A percentile compares a stretch with the other conserved stretches of the same genome.
These are phyloP conservation scores for Abrus pulchellus DNA, from an alignment of 306 rosid genomes.

Conservation along the genomic window DNA sequence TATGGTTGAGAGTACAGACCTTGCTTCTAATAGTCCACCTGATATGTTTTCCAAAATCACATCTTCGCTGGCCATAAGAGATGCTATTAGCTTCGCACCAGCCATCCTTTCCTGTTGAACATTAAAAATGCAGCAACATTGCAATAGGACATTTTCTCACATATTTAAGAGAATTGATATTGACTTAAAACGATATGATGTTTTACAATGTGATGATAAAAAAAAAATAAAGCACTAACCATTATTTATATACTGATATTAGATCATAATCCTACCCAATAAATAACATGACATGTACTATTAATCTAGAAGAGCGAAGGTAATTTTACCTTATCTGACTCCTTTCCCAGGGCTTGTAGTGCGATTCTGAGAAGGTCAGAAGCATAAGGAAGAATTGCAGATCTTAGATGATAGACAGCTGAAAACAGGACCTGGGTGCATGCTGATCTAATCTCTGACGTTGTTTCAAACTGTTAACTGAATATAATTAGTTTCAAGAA, in stretches of 20 bases:
- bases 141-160: neutral
- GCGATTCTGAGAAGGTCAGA: conserved; percentile 72
- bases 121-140: conserved; percentile 34
- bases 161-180: conserved; percentile 14
- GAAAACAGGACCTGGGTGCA: conserved; percentile 88
- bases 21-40: conserved; percentile 72
- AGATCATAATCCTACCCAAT: neutral
- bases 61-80: conserved; percentile 92
- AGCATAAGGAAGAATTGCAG: conserved; percentile 71
- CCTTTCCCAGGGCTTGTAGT: conserved; percentile 67
- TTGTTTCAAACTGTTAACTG: conserved; percentile 57
- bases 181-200: neutral
- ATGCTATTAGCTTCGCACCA: conserved; percentile 85
- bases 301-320: neutral
- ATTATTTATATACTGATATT: neutral
- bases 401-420: conserved; percentile 83
- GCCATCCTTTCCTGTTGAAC: conserved; percentile 82
- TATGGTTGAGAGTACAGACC: conserved; percentile 67
- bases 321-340: conserved; percentile 71
- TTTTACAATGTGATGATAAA: neutral
- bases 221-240: neutral
- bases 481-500: conserved; percentile 37
- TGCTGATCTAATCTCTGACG: conserved; percentile 79
- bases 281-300: neutral
- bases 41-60: conserved; percentile 73